Base-by-base conservation (phyloP, 192 early-diverging fungal species). In the Backusella tarrabulga region DNA sequence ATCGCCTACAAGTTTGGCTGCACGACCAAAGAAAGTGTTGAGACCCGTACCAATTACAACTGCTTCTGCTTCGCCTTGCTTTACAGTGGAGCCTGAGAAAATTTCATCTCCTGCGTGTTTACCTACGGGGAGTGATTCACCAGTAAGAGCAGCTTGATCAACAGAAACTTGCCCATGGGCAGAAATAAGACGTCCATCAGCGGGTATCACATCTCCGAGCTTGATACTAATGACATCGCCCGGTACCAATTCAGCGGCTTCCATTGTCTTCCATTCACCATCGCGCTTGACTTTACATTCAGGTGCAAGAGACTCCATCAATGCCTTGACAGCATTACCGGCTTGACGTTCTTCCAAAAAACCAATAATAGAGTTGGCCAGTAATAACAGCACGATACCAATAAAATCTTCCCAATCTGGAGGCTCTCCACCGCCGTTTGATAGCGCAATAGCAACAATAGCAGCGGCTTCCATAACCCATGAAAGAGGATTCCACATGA, bases 231-330 rank as follows among this genome's bases (percentile, higher is more conserved):
- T 92, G 52, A 98, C 86, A 85, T 98, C 96, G 81, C 96, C 96
- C 68, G 95, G 95, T 72, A 97, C 96, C 35, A 97, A 87, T 41
- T 84, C 80, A 41, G 86, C 81, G 23, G 95, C 88, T 75, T 95
- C 93, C 82, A 96, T 80, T 7, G 91, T 91, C 21, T 86, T 87
- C 89, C 94, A 93, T 76, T 89, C 83, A 83, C 92, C 92, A 83
- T 96, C 89, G 82, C 96, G 92, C 90, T 92, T 95, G 78, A 93
- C 94, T 83, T 92, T 93, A 82, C 91, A 92, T 87, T 95, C 92
- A 38, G 95, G 92, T 23, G 96, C 95, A 11, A 97, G 88, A 23
- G 95, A 94, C n/a, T 92, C 94, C 90, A 96, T 97, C 76, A 97
- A 87, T 19, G 95, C 96, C 84, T 98, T 94, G 80, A 98, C 90